These are phyloP conservation scores for Ophidiomyces ophidiicola DNA, from an alignment of 2,329 filamentous ascomycete genomes.

Conservation along the genomic window DNA sequence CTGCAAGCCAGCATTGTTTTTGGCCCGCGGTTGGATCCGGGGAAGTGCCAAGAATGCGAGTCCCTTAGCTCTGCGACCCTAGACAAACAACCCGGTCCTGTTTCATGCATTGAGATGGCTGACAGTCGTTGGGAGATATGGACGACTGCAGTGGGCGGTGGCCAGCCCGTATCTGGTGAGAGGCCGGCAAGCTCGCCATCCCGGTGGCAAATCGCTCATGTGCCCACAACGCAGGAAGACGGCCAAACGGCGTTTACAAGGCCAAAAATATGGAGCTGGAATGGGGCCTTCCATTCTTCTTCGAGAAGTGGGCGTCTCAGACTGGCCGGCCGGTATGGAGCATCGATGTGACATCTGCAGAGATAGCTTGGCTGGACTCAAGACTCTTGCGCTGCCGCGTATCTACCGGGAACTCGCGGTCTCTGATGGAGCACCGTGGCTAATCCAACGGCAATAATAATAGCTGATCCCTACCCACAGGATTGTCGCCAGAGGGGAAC, in stretches of 20 bases:
- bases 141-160: too few species aligned
- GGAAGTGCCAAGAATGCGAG: conserved; percentile 4
- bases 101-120: neutral
- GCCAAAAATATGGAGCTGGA: neutral
- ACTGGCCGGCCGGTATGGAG: too few species aligned
- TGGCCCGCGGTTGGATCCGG: neutral
- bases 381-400: neutral
- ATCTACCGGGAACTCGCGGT: neutral
- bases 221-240: neutral
- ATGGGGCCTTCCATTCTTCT: too few species aligned
- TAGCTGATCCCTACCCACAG: neutral
- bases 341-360: neutral
- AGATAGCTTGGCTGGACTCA: neutral
- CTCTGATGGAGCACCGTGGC: too few species aligned
- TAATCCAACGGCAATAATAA: too few species aligned
- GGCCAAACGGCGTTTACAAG: too few species aligned
- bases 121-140: too few species aligned
- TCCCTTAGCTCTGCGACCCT: conserved; percentile 10
- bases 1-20: too few species aligned
- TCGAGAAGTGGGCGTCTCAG: too few species aligned
- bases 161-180: too few species aligned
- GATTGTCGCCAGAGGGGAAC: too few species aligned
- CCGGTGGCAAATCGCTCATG: conserved; percentile 7
- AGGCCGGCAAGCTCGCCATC: conserved; percentile 1
- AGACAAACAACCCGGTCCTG: conserved; percentile 2